These are phyloP conservation scores for Xylaria multiplex DNA, from an alignment of 2,329 filamentous ascomycete genomes.

Conservation along the genomic window DNA sequence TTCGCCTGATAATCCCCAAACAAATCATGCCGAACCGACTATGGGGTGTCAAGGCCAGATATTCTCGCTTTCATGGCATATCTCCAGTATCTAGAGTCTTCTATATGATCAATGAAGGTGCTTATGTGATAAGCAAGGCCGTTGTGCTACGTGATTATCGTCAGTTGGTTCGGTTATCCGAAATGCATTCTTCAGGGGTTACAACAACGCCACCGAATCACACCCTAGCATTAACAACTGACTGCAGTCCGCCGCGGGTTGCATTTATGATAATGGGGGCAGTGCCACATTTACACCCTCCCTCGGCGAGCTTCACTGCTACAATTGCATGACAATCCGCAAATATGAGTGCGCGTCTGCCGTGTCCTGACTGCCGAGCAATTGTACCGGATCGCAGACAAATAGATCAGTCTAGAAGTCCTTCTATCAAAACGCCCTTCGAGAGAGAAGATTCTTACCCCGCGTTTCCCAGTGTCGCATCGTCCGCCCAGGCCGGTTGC, in stretches of 20 bases:
- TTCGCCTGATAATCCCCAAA: slow-evolving; percentile 32
- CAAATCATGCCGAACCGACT: slow-evolving; percentile 29
- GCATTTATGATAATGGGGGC: no score
- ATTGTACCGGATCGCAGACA: slow-evolving; percentile 16
- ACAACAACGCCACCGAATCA: no score
- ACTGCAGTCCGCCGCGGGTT: no score
- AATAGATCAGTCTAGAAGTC: neutral
- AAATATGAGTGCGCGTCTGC: no score
- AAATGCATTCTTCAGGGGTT: no score
- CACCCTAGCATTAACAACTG: no score
- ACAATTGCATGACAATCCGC: no score
- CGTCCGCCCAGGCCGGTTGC: slow-evolving; percentile 18
- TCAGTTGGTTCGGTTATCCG: no score
- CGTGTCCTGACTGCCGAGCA: neutral
- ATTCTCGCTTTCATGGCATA: slow-evolving; percentile 29
- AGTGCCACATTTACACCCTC: no score
- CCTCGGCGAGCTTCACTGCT: no score
- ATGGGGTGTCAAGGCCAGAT: slow-evolving; percentile 21
- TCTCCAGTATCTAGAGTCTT: slow-evolving; percentile 28
- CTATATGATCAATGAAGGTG: slow-evolving; percentile 31
- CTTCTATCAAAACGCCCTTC: slow-evolving; percentile 8
- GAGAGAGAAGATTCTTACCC: slow-evolving; percentile 17
- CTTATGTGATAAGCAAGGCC: slow-evolving; percentile 22
- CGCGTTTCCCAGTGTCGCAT: slow-evolving; percentile 3
- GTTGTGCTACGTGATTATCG: no score